Evolutionary conservation across 768 basidiomycete species (phyloP).

Genomic region (Arthromyces matolae): DNA sequence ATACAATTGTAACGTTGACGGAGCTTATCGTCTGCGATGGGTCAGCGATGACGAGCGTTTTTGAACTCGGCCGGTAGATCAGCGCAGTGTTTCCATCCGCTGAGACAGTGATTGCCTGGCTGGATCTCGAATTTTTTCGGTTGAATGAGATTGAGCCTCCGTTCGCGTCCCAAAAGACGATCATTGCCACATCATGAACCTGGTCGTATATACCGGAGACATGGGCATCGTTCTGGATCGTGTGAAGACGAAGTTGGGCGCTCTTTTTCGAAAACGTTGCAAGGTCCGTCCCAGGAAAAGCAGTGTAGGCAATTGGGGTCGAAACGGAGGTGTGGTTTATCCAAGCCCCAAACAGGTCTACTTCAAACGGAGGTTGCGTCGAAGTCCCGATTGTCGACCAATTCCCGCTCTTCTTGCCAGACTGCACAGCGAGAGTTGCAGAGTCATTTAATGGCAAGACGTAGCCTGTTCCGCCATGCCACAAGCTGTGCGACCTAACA

Average conservation of each 20-base stretch:
- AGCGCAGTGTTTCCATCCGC: slow-evolving; percentile 40
- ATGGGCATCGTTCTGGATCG: slow-evolving; percentile 42
- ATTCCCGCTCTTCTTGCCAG: slow-evolving; percentile 49
- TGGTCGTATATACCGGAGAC: slow-evolving; percentile 51
- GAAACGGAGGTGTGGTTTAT: slow-evolving; percentile 38
- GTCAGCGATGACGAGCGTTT: slow-evolving; percentile 56
- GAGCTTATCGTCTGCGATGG: slow-evolving; percentile 52
- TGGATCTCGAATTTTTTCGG: slow-evolving; percentile 16
- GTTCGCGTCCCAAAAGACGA: slow-evolving; percentile 52
- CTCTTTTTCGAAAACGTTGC: slow-evolving; percentile 37
- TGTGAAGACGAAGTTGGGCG: slow-evolving; percentile 25
- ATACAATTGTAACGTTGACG: slow-evolving; percentile 34
- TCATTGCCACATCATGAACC: slow-evolving; percentile 36
- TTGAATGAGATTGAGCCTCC: slow-evolving; percentile 43
- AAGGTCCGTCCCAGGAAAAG: slow-evolving; percentile 47
- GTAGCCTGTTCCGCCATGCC: slow-evolving; percentile 70
- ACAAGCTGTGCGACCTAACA: slow-evolving; percentile 38
- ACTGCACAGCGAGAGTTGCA: slow-evolving; percentile 33
- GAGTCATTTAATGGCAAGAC: slow-evolving; percentile 34
- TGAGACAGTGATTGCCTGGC: slow-evolving; percentile 29
- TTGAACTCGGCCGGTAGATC: slow-evolving; percentile 37
- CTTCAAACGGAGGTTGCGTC: slow-evolving; percentile 49
- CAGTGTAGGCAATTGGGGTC: slow-evolving; percentile 46
- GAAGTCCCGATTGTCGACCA: slow-evolving; percentile 67
- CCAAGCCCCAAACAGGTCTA: slow-evolving; percentile 65